Evolutionary conservation across 306 rosid genomes (phyloP), one percentile per base, ranked within the genome.

Genomic region (Astragalus membranaceus): DNA sequence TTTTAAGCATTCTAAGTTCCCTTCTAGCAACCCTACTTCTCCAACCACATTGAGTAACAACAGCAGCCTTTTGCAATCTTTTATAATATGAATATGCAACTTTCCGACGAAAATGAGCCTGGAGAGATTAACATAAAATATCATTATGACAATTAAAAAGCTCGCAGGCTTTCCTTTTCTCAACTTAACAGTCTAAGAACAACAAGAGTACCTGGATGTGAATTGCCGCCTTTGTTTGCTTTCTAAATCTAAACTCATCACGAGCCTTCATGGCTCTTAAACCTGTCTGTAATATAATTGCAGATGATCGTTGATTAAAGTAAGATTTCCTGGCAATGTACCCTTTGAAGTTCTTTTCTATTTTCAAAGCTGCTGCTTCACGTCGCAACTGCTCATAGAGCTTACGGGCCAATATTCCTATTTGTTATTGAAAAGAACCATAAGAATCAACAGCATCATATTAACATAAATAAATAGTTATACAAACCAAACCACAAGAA

Each of bases 211-310:
- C 99, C 99, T 95, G 97, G 61, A 95, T 46, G 39, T 65, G 64
- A 83, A 86, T 85, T 72, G 99, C 95, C 63, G 96, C 99, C 85
- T 87, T 91, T 10, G 99, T 89, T 77, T 89, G 95, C 85, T 82
- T 95, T 86, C 92, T 91, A 82, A 87, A 89, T 86, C 97, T 87
- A 87, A 87, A 95, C 70, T 95, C 99, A 85, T 95, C 88, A 53
- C 95, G 96, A 75, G 97, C 97, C 77, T 88, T 89, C 99, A 95
- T 95, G 53, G 99, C 88, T 85, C 99, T 91, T 66, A 91, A 81
- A 41, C 99, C 99, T 46, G 95, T 91, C 84, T 95, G 99, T 80
- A 95, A 56, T 79, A 75, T 76, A 75, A 81, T 81, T 72, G 99
- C 93, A 70, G 97, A 86, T 42, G 83, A 79, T 64, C 81, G 82